Evolutionary conservation across 768 basidiomycete species (phyloP), one percentile per base, ranked within the genome.

Genomic region (Tricholomella constricta): DNA sequence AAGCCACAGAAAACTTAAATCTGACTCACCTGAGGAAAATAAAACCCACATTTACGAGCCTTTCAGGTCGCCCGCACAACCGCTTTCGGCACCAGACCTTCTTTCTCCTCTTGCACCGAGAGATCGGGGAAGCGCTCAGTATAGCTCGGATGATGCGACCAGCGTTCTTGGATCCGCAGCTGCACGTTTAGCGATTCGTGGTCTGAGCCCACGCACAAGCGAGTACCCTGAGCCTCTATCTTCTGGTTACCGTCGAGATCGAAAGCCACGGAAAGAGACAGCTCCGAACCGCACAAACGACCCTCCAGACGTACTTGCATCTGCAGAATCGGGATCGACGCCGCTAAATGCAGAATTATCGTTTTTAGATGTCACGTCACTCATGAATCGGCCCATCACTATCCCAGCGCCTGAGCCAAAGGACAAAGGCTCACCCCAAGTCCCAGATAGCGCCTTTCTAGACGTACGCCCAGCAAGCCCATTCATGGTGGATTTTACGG

Each of bases 151-250:
- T 25, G 61, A 62, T 43, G 45, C 54, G 12, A 47, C 56, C 22
- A 61, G 63, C 27, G 41, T 46, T 27, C 42, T 65, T 6, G 62
- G 56, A n/a, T 38, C 53, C 17, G 52, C 61, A 26, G 51, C 58
- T n/a, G 61, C 65, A n/a, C 59, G 59, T 31, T 29, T 53, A 27
- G 63, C 63, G n/a, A 53, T 67, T 22, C 59, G 61, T 23, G 45
- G 51, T 3, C 50, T 67, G 31, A 63, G 63, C 35, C 66, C 66
- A 11, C 60, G 64, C 26, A 67, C 53, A 4, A 61, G 54, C 25
- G 46, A 55, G 32, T 49, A 36, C 27, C 22, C 47, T 7, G 44
- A 43, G 6, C 27, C 44, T 7, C 20, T 25, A 23, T 25, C 46
- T 37, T 35, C 23, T 14, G 19, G n/a, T 23, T 37, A 48, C 32